Evolutionary conservation across 805 yeast genomes (phyloP), one percentile per base, ranked within the genome.

Genomic region (Middelhovenomyces tepae): DNA sequence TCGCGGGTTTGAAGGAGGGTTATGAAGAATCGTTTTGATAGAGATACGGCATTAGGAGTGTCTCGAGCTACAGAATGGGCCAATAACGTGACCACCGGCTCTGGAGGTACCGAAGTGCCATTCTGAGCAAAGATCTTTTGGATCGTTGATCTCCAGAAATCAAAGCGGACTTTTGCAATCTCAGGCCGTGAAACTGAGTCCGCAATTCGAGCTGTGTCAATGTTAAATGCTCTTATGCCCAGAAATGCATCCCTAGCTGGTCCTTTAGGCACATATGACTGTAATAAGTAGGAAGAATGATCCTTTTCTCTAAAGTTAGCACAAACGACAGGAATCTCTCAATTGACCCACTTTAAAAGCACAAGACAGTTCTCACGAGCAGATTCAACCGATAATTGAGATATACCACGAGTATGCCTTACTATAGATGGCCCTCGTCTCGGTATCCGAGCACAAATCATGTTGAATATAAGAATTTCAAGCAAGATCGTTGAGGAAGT

Each of bases 81-180:
- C 8, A 83, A 43, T 27, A 83, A 55, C n/a, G 73, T 56, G 3
- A 75, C 73, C 4, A 74, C 69, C 1, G 93, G 89, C 44, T 77
- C 85, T 0, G 73, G 74, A 10, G 73, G 58, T 31, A 39, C 41
- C 22, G 31, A n/a, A 25, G 59, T 56, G 27, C 56, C 46, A 1
- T 25, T 24, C 19, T 43, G 43, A 16, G 57, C 47, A 40, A 67
- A 65, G 5, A 74, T 61, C 38, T 62, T 64, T 23, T 65, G 62
- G 5, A 83, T 37, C 38, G 70, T 62, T 32, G 78, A 80, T 39
- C 73, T 65, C 94, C 94, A 84, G 53, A 78, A 80, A 44, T 75
- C 74, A 51, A 80, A 72, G 46, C 80, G 75, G 49, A 81, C 34
- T 22, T 47, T 46, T 18, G 63, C 59, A 2, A 50, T 35, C 22